Percentiles rank a stretch among this genome's conserved stretches.
These are phyloP conservation scores for Aspergillus aculeatus DNA, from an alignment of 2,329 filamentous ascomycete genomes.

Conservation along the genomic window DNA sequence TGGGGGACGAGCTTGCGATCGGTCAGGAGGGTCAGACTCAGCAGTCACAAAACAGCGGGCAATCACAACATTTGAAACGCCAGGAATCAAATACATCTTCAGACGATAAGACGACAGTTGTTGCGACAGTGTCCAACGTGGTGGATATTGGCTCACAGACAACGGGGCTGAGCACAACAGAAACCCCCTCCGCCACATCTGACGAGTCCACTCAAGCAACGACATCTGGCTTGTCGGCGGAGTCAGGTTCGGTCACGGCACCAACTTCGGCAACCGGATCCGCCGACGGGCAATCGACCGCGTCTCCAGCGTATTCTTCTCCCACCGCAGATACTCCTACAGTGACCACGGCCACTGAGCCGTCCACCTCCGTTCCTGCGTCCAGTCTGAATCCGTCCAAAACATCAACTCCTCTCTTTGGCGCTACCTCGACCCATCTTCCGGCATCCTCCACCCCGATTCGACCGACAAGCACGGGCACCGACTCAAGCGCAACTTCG, in stretches of 20 bases:
- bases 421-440: neutral
- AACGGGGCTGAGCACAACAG: slow-evolving; percentile 2
- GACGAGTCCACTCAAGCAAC: slow-evolving; percentile 2
- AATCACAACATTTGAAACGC: neutral
- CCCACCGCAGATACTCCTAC: slow-evolving; percentile 12
- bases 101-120: slow-evolving; percentile 3
- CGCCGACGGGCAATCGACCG: neutral
- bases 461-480: neutral
- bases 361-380: neutral
- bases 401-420: slow-evolving; percentile 1
- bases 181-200: slow-evolving; percentile 4
- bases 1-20: neutral
- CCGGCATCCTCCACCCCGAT: neutral
- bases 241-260: slow-evolving; percentile 1
- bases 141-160: neutral
- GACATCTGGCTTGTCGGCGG: neutral
- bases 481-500: neutral
- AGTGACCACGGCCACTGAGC: slow-evolving; percentile 6
- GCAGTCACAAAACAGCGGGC: neutral
- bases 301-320: slow-evolving; percentile 13
- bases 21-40: neutral
- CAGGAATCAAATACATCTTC: neutral
- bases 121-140: slow-evolving; percentile 2
- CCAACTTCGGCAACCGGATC: slow-evolving; percentile 7
- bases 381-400: slow-evolving; percentile 1